These are phyloP conservation scores for Arbutus unedo DNA, from an alignment of 148 eudicot species.

Conservation along the genomic window DNA sequence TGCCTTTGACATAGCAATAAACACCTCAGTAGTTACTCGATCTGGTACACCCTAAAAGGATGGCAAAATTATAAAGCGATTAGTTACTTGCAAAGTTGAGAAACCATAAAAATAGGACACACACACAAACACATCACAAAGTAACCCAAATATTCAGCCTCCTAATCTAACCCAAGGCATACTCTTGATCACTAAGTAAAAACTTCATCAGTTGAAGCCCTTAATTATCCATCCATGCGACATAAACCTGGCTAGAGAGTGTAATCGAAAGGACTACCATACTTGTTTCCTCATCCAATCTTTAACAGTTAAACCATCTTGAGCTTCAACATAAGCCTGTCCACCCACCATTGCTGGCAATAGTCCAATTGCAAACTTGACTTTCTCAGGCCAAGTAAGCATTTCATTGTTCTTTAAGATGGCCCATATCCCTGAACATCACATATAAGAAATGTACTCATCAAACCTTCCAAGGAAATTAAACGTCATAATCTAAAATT, in stretches of 20 bases:
- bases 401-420: slow-evolving; percentile 94
- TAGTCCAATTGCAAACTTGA: slow-evolving; percentile 94
- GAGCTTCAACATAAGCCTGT: slow-evolving; percentile 94
- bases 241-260: slow-evolving; percentile 5
- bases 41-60: slow-evolving; percentile 81
- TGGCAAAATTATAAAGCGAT: not conserved
- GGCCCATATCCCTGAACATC: slow-evolving; percentile 75
- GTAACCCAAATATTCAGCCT: not conserved
- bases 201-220: slow-evolving; percentile 10
- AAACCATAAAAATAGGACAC: not conserved
- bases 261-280: slow-evolving; percentile 25
- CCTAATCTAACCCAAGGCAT: not conserved
- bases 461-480: slow-evolving; percentile 6
- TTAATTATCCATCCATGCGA: slow-evolving; percentile 5
- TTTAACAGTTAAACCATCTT: slow-evolving; percentile 88
- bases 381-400: slow-evolving; percentile 98
- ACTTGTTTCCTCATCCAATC: slow-evolving; percentile 99
- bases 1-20: slow-evolving; percentile 99
- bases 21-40: slow-evolving; percentile 93
- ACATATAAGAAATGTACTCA: not conserved
- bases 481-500: not conserved
- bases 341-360: slow-evolving; percentile 97
- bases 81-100: slow-evolving; percentile 10
- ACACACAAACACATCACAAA: not conserved
- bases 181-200: slow-evolving; percentile 6